Evolutionary conservation across 2,329 filamentous ascomycete species (phyloP).

Genomic region (Colletotrichum tropicale): DNA sequence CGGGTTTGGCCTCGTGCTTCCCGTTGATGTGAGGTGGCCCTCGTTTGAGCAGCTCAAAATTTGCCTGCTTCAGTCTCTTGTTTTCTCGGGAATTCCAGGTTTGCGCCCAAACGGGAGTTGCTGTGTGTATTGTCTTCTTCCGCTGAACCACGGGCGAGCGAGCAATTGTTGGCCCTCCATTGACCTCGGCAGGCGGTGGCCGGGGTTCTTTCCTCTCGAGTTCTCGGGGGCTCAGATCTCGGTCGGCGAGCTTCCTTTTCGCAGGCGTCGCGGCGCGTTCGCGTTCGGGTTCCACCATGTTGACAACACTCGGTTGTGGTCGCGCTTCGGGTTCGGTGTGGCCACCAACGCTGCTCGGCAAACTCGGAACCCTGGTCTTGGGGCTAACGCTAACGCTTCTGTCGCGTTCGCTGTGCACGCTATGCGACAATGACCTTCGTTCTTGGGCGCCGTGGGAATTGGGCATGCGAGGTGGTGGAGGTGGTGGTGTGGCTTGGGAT

Average conservation of each 20-base stretch:
- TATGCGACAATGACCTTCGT: constrained; percentile 56
- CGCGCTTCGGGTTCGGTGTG: constrained; percentile 18
- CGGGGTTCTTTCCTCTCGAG: constrained; percentile 53
- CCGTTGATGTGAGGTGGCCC: constrained; percentile 41
- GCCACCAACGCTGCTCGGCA: constrained; percentile 48
- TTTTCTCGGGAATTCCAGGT: constrained; percentile 37
- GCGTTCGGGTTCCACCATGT: constrained; percentile 32
- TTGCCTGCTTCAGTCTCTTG: constrained; percentile 43
- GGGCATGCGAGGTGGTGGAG: constrained; percentile 39
- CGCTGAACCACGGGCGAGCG: constrained; percentile 30
- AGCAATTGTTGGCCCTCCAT: constrained; percentile 38
- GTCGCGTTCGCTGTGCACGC: constrained; percentile 69
- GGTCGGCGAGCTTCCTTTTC: constrained; percentile 54
- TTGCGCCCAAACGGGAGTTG: constrained; percentile 55
- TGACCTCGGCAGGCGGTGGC: constrained; percentile 54
- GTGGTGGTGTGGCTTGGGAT: constrained; percentile 27
- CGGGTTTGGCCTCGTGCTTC: constrained; percentile 36
- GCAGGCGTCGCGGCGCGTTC: constrained; percentile 42
- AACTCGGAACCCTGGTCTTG: constrained; percentile 68
- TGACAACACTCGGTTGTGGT: constrained; percentile 15
- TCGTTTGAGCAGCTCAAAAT: constrained; percentile 50
- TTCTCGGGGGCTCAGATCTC: constrained; percentile 54
- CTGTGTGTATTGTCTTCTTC: constrained; percentile 44
- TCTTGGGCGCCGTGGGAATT: constrained; percentile 51
- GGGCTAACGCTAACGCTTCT: constrained; percentile 78